A percentile compares a stretch with the other conserved stretches of the same genome.
phyloP scores from a whole-genome alignment of 306 rosid species.

The Fragaria iinumae region DNA sequence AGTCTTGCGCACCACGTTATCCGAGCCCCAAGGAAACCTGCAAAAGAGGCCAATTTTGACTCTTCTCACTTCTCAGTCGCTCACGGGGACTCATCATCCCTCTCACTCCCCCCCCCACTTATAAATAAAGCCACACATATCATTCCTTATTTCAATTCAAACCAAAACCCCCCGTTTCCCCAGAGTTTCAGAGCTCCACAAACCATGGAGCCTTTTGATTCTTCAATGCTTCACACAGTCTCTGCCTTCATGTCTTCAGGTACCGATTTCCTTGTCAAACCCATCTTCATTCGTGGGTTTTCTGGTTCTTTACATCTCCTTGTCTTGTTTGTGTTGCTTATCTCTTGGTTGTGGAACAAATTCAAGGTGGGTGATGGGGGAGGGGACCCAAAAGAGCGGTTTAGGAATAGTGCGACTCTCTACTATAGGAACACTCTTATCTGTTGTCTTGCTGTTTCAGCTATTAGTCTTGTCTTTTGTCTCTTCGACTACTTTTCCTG shows the following conservation, averaged over 20 bases:
- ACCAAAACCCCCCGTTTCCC: slow-evolving; percentile 5
- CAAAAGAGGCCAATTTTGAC: slow-evolving; percentile 7
- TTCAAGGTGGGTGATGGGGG: slow-evolving; percentile 20
- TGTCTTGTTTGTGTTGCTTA: slow-evolving; percentile 33
- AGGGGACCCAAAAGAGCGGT: slow-evolving; percentile 27
- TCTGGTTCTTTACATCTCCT: slow-evolving; percentile 50
- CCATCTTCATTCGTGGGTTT: slow-evolving; percentile 40
- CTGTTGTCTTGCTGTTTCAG: slow-evolving; percentile 33
- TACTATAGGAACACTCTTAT: slow-evolving; percentile 25
- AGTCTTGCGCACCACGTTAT: slow-evolving; percentile 33
- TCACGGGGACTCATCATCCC: too few relatives aligned
- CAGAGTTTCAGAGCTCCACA: background rate
- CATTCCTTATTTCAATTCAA: background rate
- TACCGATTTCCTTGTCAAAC: slow-evolving; percentile 37
- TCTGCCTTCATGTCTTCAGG: slow-evolving; percentile 22
- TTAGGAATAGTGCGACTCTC: slow-evolving; percentile 15
- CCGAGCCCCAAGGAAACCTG: slow-evolving; percentile 1
- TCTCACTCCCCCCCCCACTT: too few relatives aligned
- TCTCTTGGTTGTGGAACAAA: slow-evolving; percentile 45
- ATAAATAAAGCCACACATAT: background rate
- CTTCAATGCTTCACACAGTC: slow-evolving; percentile 15
- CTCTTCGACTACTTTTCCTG: slow-evolving; percentile 46
- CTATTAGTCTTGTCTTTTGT: slow-evolving; percentile 41
- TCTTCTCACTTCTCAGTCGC: too few relatives aligned
- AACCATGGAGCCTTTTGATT: slow-evolving; percentile 29